phyloP scores from a whole-genome alignment of 257 asterid genomes.

The Capsicum rhomboideum region DNA sequence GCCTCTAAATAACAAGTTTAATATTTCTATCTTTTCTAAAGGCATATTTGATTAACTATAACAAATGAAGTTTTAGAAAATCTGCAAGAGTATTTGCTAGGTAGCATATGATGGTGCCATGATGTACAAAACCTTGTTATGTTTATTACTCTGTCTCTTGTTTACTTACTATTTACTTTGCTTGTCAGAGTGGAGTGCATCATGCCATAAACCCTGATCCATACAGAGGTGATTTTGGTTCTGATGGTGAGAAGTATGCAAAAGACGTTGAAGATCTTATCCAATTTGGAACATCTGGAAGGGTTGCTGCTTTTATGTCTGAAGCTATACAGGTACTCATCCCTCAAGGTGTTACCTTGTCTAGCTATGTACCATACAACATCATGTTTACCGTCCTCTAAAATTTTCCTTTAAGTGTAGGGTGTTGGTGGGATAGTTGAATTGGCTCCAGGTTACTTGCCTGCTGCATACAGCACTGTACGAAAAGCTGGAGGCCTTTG shows the following conservation, averaged over 20 bases:
- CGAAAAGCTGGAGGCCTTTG: slow-evolving; percentile 90
- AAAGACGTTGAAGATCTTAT: slow-evolving; percentile 83
- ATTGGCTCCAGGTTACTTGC: slow-evolving; percentile 93
- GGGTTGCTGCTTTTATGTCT: slow-evolving; percentile 70
- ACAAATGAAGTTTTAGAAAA: background rate
- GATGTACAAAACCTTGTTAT: background rate
- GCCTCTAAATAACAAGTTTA: background rate
- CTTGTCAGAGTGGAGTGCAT: slow-evolving; percentile 76
- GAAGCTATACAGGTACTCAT: slow-evolving; percentile 85
- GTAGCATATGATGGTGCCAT: background rate
- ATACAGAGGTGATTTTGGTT: slow-evolving; percentile 82
- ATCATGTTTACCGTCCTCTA: background rate
- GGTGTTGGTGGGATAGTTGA: slow-evolving; percentile 97
- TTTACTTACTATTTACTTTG: background rate
- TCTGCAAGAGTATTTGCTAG: background rate
- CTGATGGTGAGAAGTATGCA: slow-evolving; percentile 79
- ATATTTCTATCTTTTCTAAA: background rate
- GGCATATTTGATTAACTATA: background rate
- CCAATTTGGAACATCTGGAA: slow-evolving; percentile 79
- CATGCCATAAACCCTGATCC: slow-evolving; percentile 89
- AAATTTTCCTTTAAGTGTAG: slow-evolving; percentile 16
- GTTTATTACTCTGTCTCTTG: background rate
- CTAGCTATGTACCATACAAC: background rate
- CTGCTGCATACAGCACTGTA: slow-evolving; percentile 60
- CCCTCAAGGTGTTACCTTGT: background rate